Conservation (phyloP, 169 alveolate genomes). For the Eimeria acervulina region DNA sequence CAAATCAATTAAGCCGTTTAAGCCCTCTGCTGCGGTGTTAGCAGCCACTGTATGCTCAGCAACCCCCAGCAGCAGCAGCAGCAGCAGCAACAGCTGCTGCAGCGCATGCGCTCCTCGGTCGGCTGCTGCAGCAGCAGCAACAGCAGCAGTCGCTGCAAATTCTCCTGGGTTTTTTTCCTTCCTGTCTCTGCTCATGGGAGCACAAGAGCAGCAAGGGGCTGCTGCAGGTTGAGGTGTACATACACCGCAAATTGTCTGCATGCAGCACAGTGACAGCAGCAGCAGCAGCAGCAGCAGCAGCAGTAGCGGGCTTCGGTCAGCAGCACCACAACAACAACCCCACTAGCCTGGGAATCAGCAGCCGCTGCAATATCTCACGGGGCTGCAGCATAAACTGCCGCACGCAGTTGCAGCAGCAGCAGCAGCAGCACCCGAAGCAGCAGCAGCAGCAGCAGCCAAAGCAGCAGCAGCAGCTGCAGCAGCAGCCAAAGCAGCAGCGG, state of each 20-base stretch:
- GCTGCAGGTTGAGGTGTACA: constrained; percentile 16
- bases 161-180: not conserved
- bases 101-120: constrained; percentile 10
- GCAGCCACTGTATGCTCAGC: not conserved
- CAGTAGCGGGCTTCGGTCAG: not conserved
- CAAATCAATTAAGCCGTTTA: not conserved
- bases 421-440: not conserved
- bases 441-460: not conserved
- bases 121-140: not conserved
- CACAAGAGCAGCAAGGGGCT: not conserved
- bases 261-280: not conserved
- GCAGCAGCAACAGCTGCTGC: not conserved
- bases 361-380: not conserved
- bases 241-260: not conserved
- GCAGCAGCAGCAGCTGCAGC: constrained; percentile 30
- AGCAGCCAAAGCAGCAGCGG: not conserved
- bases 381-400: constrained; percentile 4
- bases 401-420: not conserved
- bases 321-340: not conserved
- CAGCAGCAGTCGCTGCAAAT: not conserved
- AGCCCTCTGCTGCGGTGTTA: not conserved
- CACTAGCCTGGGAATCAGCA: not conserved
- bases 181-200: not conserved
- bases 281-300: not conserved
- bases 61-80: constrained; percentile 13